phyloP scores from a whole-genome alignment of 1,284 basidiomycete species.

The Melanopsichium pennsylvanicum region DNA sequence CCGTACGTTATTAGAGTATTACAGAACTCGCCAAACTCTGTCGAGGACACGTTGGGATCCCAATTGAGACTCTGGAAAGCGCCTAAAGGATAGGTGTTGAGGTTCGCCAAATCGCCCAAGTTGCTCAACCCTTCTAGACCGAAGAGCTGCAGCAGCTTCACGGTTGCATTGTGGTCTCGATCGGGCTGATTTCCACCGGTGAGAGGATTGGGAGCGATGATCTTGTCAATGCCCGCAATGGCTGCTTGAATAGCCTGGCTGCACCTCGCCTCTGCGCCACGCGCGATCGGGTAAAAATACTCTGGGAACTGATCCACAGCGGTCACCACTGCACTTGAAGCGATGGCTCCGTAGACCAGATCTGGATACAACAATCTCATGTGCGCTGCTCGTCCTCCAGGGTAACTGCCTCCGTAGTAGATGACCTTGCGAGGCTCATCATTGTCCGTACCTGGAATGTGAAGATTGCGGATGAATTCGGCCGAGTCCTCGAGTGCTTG shows the following conservation, averaged over 20 bases:
- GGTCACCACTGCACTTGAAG: slow-evolving; percentile 70
- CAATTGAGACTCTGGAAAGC: slow-evolving; percentile 59
- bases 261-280: slow-evolving; percentile 77
- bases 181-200: slow-evolving; percentile 43
- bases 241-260: slow-evolving; percentile 74
- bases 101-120: slow-evolving; percentile 53
- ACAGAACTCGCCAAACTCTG: slow-evolving; percentile 49
- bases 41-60: slow-evolving; percentile 44
- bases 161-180: slow-evolving; percentile 31
- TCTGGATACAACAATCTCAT: slow-evolving; percentile 87
- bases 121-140: slow-evolving; percentile 46
- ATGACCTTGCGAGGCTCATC: slow-evolving; percentile 74
- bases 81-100: slow-evolving; percentile 55
- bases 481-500: slow-evolving; percentile 92
- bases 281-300: slow-evolving; percentile 86
- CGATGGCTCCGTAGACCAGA: slow-evolving; percentile 88
- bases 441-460: slow-evolving; percentile 76
- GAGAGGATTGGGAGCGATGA: slow-evolving; percentile 54
- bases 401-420: slow-evolving; percentile 86
- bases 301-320: slow-evolving; percentile 66
- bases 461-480: slow-evolving; percentile 83
- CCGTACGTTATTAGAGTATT: slow-evolving; percentile 35
- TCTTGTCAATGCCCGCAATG: slow-evolving; percentile 53
- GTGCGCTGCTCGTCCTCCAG: slow-evolving; percentile 91
- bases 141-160: slow-evolving; percentile 45